Percentiles rank a stretch among this genome's conserved stretches.
These are phyloP conservation scores for Picea sitchensis DNA, from an alignment of 75 land plant genomes.

Conservation along the genomic window DNA sequence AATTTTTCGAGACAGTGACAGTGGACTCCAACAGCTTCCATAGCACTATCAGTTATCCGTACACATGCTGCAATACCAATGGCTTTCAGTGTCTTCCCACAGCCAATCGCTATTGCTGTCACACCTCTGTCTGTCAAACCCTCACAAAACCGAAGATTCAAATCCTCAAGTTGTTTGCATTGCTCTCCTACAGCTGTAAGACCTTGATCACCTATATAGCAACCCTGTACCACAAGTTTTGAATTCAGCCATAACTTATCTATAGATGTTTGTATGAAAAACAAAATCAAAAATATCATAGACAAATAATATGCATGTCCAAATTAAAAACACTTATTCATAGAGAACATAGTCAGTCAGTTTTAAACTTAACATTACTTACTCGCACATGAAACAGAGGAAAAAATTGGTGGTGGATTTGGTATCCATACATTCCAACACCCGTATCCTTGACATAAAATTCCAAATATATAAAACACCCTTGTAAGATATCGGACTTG, in stretches of 20 bases:
- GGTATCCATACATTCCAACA: too few species aligned
- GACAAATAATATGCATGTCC: background rate
- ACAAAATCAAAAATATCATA: too few species aligned
- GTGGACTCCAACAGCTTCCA: constrained; percentile 62
- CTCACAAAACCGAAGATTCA: constrained; percentile 87
- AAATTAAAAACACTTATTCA: background rate
- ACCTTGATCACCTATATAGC: constrained; percentile 85
- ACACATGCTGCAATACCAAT: constrained; percentile 81
- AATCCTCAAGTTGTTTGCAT: constrained; percentile 74
- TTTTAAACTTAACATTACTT: too few species aligned
- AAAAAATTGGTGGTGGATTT: too few species aligned
- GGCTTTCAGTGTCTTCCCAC: constrained; percentile 65
- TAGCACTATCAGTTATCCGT: constrained; percentile 62
- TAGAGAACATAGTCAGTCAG: too few species aligned
- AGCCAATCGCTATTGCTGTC: constrained; percentile 45
- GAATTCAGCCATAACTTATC: constrained; percentile 1
- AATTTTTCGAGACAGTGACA: constrained; percentile 56
- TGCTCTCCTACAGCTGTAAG: constrained; percentile 64
- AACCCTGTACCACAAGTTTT: constrained; percentile 53
- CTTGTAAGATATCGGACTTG: too few species aligned
- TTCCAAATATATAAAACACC: too few species aligned
- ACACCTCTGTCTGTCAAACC: constrained; percentile 72
- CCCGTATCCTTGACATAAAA: too few species aligned
- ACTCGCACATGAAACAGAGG: too few species aligned
- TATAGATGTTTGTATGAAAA: background rate